Conservation (phyloP, 1,284 basidiomycete species). For the Volvariella surrecta region DNA sequence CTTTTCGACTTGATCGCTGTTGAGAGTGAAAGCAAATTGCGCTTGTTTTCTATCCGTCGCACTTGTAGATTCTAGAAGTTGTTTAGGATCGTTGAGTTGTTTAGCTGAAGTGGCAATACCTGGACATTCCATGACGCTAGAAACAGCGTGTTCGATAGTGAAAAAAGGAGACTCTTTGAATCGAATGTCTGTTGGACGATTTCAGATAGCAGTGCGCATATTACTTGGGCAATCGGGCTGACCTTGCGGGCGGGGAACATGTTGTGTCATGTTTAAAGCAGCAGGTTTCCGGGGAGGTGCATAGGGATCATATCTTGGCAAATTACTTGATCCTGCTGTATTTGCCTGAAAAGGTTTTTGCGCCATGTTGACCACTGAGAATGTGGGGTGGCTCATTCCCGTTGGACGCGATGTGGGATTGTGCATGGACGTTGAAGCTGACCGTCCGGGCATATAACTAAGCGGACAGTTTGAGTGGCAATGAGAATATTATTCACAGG, state of each 20-base stretch:
- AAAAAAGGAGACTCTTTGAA: constrained; percentile 81
- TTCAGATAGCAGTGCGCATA: constrained; percentile 7
- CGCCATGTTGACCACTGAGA: not conserved
- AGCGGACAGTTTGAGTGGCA: constrained; percentile 1
- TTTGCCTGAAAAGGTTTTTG: constrained; percentile 9
- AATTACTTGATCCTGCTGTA: constrained; percentile 16
- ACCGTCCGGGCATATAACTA: constrained; percentile 23
- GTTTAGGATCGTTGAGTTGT: constrained; percentile 1
- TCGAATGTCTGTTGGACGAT: constrained; percentile 41
- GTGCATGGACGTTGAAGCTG: constrained; percentile 15
- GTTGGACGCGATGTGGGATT: constrained; percentile 11
- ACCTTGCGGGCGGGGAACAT: constrained; percentile 16
- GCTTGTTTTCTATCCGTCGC: constrained; percentile 67
- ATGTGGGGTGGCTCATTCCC: constrained; percentile 17
- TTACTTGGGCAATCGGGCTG: constrained; percentile 4
- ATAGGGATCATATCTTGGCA: constrained; percentile 53
- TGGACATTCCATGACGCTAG: constrained; percentile 60
- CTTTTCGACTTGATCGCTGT: constrained; percentile 52
- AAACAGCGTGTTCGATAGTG: constrained; percentile 55
- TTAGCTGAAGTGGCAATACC: constrained; percentile 32
- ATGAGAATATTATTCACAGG: constrained; percentile 9
- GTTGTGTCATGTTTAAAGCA: constrained; percentile 20
- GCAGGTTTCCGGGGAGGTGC: constrained; percentile 43
- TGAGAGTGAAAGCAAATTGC: constrained; percentile 53
- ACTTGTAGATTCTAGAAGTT: constrained; percentile 61